phyloP scores from a whole-genome alignment of 2,329 filamentous ascomycete species.

The Nakataea oryzae region DNA sequence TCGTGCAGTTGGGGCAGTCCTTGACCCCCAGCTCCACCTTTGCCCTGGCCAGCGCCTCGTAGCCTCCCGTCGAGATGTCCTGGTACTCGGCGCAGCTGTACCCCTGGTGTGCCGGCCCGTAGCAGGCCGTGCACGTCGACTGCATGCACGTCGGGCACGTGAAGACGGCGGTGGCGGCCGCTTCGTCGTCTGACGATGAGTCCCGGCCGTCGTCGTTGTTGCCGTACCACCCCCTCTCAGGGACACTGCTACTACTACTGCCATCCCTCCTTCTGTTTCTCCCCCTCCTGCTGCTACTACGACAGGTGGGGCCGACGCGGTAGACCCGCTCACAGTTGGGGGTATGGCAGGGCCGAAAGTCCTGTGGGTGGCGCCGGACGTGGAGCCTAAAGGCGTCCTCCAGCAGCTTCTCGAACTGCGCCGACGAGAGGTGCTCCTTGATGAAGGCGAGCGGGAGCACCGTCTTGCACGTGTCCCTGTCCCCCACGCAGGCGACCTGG shows the following conservation, averaged over 20 bases:
- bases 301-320: constrained; percentile 12
- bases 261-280: no score
- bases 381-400: constrained; percentile 23
- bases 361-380: constrained; percentile 18
- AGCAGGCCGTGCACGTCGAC: constrained; percentile 23
- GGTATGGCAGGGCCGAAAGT: constrained; percentile 28
- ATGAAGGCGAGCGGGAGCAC: constrained; percentile 16
- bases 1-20: constrained; percentile 6
- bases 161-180: constrained; percentile 12
- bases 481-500: constrained; percentile 16
- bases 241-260: no score
- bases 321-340: constrained; percentile 32
- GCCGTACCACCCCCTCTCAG: no score
- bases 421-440: constrained; percentile 18
- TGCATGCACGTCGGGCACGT: constrained; percentile 25
- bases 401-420: constrained; percentile 24
- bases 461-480: constrained; percentile 13
- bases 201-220: no score
- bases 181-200: no score
- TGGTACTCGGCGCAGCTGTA: constrained; percentile 5
- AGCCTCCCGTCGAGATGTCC: constrained; percentile 2
- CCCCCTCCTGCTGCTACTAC: not conserved
- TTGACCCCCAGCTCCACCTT: constrained; percentile 6
- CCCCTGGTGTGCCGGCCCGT: constrained; percentile 17
- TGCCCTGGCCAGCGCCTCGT: not conserved